Evolutionary conservation across 192 early-diverging fungal genomes (phyloP).

Genomic region (Chytriomyces confervae): DNA sequence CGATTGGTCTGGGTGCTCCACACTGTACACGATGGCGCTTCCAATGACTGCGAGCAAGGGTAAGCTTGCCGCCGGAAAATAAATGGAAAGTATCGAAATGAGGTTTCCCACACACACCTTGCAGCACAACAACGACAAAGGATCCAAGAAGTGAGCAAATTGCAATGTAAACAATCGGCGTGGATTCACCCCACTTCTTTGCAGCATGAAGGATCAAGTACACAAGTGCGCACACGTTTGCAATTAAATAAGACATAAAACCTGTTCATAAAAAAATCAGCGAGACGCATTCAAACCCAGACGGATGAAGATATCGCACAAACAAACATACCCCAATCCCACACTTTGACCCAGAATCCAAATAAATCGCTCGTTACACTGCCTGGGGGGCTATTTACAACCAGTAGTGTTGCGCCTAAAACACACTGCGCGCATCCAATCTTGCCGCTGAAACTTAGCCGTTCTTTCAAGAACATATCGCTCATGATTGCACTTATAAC

Average conservation of each 20-base stretch:
- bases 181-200: slow-evolving; percentile 76
- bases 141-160: slow-evolving; percentile 97
- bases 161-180: slow-evolving; percentile 87
- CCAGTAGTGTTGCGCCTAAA: slow-evolving; percentile 62
- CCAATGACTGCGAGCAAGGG: slow-evolving; percentile 52
- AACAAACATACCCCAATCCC: slow-evolving; percentile 35
- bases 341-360: slow-evolving; percentile 47
- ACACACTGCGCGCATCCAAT: slow-evolving; percentile 73
- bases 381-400: slow-evolving; percentile 56
- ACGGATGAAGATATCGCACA: not conserved
- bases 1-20: slow-evolving; percentile 48
- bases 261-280: slow-evolving; percentile 56
- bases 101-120: slow-evolving; percentile 27
- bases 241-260: slow-evolving; percentile 80
- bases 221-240: slow-evolving; percentile 54
- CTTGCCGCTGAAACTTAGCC: slow-evolving; percentile 66
- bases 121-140: slow-evolving; percentile 50
- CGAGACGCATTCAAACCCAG: no score
- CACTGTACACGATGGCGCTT: slow-evolving; percentile 65
- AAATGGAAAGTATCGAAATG: not conserved
- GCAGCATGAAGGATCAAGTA: slow-evolving; percentile 82
- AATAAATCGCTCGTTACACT: slow-evolving; percentile 47
- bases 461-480: slow-evolving; percentile 67
- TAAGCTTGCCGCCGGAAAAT: slow-evolving; percentile 21
- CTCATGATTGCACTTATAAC: slow-evolving; percentile 77